Conservation (phyloP, 2,329 filamentous ascomycete species). For the Fusarium cyanostomum region DNA sequence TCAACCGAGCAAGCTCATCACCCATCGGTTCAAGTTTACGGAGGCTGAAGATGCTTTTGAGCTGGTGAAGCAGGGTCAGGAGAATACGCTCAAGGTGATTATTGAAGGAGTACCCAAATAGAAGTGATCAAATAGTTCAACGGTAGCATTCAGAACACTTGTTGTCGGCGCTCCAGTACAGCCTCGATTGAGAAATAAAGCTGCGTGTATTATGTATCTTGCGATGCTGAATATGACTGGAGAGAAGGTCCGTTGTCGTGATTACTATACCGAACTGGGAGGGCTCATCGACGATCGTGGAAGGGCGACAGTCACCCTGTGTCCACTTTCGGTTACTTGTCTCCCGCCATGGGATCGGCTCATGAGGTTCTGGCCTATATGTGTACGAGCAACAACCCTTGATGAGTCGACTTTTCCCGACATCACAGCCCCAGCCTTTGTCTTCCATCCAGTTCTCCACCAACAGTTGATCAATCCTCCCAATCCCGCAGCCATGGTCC, state of each 20-base stretch:
- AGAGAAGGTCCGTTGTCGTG: not conserved
- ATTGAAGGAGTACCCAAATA: constrained; percentile 30
- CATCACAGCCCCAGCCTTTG: not conserved
- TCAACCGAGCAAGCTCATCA: constrained; percentile 48
- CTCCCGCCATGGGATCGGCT: not conserved
- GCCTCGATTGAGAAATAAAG: too few relatives aligned
- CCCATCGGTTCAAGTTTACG: constrained; percentile 51
- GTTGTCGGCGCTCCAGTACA: too few relatives aligned
- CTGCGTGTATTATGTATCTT: too few relatives aligned
- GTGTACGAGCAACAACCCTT: too few relatives aligned
- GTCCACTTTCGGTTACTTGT: not conserved
- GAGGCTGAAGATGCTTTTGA: constrained; percentile 58
- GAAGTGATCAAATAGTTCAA: not conserved
- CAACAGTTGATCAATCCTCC: not conserved
- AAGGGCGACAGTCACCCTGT: constrained; percentile 7
- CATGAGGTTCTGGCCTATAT: not conserved
- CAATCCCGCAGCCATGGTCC: constrained; percentile 25
- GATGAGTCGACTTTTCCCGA: not conserved
- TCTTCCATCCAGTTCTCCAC: not conserved
- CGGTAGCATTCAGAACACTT: not conserved
- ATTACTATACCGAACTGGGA: too few relatives aligned
- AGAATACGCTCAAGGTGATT: constrained; percentile 39
- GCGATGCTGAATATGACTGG: too few relatives aligned
- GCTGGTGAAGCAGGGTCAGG: constrained; percentile 30
- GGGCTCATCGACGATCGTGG: not conserved